These are phyloP conservation scores for Diaporthe destruens DNA, from an alignment of 2,329 filamentous ascomycete genomes.

Conservation along the genomic window DNA sequence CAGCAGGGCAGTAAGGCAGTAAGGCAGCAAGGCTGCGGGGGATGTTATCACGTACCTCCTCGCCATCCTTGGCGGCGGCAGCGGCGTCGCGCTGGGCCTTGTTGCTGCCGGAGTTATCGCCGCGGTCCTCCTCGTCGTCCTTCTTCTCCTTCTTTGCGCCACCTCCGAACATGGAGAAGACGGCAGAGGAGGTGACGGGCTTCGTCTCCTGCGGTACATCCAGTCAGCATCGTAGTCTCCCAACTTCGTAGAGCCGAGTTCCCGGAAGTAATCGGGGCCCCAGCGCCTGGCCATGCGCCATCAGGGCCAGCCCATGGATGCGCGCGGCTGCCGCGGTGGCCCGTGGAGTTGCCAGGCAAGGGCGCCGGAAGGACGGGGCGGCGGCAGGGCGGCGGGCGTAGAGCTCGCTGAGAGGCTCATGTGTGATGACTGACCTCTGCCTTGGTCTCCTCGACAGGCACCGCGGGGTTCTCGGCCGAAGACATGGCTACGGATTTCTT, in stretches of 20 bases:
- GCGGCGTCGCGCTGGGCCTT: constrained; percentile 80
- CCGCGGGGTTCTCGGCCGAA: constrained; percentile 51
- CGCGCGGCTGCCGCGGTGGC: constrained; percentile 9
- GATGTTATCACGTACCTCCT: constrained; percentile 61
- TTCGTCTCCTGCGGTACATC: constrained; percentile 44
- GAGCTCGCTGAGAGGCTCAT: background rate
- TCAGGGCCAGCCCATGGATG: background rate
- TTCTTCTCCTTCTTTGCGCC: constrained; percentile 98
- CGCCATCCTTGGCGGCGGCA: constrained; percentile 67
- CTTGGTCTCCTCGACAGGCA: constrained; percentile 51
- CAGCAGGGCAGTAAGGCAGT: background rate
- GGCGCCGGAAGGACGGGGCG: background rate
- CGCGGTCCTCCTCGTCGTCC: constrained; percentile 81
- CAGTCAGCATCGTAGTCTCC: constrained; percentile 12
- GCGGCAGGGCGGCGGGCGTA: background rate
- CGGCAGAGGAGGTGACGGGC: constrained; percentile 70
- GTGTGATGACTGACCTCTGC: constrained; percentile 40
- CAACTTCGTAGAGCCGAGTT: background rate
- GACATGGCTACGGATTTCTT: constrained; percentile 48
- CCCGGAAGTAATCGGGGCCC: background rate
- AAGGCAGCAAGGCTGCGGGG: background rate
- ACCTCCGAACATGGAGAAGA: constrained; percentile 99
- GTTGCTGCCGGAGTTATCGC: constrained; percentile 89
- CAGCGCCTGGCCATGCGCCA: background rate
- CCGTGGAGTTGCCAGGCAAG: background rate